Conservation (phyloP, 495 filamentous ascomycete species). For the Aspergillus indologenus region DNA sequence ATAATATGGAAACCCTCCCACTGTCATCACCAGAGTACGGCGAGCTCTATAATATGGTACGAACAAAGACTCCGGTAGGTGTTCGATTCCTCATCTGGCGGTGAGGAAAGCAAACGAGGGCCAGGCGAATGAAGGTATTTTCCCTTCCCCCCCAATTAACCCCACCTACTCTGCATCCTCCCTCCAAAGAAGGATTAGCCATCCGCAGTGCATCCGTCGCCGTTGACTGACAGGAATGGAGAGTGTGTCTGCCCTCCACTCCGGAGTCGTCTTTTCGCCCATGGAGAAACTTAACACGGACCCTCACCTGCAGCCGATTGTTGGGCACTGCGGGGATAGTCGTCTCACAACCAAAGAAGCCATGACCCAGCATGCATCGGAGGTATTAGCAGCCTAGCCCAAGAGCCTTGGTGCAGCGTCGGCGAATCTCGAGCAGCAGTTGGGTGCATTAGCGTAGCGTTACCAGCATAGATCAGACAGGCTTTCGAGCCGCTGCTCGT, state of each 20-base stretch:
- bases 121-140: conserved; percentile 28
- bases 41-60: background rate
- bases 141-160: conserved; percentile 21
- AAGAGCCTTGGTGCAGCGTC: conserved; percentile 11
- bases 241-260: conserved; percentile 1
- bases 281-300: conserved; percentile 5
- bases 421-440: conserved; percentile 18
- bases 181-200: background rate
- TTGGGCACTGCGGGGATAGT: conserved; percentile 13
- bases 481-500: conserved; percentile 8
- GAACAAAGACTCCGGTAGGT: background rate
- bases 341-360: conserved; percentile 1
- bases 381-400: conserved; percentile 5
- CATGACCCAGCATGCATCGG: conserved; percentile 7
- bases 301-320: conserved; percentile 5
- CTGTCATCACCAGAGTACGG: background rate
- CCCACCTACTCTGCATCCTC: conserved; percentile 31
- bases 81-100: conserved; percentile 37
- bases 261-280: background rate
- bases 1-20: conserved; percentile 15
- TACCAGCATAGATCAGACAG: conserved; percentile 6
- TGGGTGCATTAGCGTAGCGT: conserved; percentile 18
- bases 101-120: conserved; percentile 36
- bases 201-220: conserved; percentile 11
- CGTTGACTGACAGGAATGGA: conserved; percentile 7